Evolutionary conservation across 148 eudicot species (phyloP).

Genomic region (Rhododendron henanense): DNA sequence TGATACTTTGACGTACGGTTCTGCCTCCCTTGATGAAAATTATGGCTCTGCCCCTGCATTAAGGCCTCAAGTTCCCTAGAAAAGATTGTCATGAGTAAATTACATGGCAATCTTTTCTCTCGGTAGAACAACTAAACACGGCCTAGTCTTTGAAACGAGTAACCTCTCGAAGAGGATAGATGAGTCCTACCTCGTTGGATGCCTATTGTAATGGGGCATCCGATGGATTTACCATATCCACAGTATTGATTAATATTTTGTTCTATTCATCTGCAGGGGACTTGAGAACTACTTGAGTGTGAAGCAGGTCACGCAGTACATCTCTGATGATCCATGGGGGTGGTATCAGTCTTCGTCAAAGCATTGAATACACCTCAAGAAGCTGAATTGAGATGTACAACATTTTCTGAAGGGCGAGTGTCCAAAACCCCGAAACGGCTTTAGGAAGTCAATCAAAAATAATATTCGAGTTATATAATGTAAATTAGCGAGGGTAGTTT

Average conservation of each 20-base stretch:
- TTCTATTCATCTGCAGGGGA: constrained; percentile 58
- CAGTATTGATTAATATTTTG: background rate
- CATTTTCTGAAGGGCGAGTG: background rate
- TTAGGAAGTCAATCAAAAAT: background rate
- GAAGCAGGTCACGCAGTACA: constrained; percentile 86
- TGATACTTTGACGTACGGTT: too few relatives aligned
- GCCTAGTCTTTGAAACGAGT: background rate
- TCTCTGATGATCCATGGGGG: constrained; percentile 87
- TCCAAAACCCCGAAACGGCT: background rate
- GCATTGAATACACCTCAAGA: constrained; percentile 33
- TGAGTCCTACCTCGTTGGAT: background rate
- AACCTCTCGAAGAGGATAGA: background rate
- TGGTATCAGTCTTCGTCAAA: constrained; percentile 89
- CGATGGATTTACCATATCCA: background rate
- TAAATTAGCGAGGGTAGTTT: background rate
- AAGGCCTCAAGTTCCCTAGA: background rate
- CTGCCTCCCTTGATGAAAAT: too few relatives aligned
- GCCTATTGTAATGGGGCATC: background rate
- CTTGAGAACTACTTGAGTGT: constrained; percentile 81
- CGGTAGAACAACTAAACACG: background rate
- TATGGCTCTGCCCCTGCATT: background rate
- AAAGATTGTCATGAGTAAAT: background rate
- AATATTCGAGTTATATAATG: too few relatives aligned
- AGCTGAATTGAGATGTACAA: background rate
- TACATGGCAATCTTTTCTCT: constrained; percentile 1